A percentile compares a stretch with the other conserved stretches of the same genome.
Conservation (phyloP, 768 basidiomycete genomes). For the Candolleomyces efflorescens region DNA sequence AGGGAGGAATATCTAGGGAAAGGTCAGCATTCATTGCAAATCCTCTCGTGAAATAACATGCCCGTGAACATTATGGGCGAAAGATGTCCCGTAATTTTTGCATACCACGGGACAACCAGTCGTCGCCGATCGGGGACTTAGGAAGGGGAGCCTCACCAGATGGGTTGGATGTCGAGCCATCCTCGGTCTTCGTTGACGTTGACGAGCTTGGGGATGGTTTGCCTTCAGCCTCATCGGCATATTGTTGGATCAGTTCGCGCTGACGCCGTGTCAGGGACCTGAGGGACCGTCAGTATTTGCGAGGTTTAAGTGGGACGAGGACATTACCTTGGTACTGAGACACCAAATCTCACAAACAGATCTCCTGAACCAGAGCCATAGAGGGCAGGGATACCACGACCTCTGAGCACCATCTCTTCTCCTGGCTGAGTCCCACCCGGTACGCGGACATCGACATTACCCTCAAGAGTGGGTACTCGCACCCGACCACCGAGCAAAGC, state of each 20-base stretch:
- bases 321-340: constrained; percentile 81
- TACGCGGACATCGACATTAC: constrained; percentile 91
- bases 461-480: constrained; percentile 91
- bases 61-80: constrained; percentile 62
- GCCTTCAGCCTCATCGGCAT: constrained; percentile 92
- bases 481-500: constrained; percentile 93
- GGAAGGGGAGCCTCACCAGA: constrained; percentile 77
- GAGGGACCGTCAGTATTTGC: constrained; percentile 11
- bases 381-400: constrained; percentile 71
- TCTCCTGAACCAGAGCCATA: constrained; percentile 67
- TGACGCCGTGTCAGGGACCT: constrained; percentile 84
- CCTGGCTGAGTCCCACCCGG: constrained; percentile 94
- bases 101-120: constrained; percentile 70
- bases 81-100: constrained; percentile 64
- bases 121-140: constrained; percentile 52
- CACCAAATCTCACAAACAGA: constrained; percentile 82
- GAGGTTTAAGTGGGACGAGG: background rate
- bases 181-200: constrained; percentile 1
- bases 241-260: constrained; percentile 82
- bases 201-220: constrained; percentile 21
- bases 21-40: background rate
- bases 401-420: constrained; percentile 93
- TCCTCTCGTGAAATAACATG: constrained; percentile 26
- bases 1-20: background rate
- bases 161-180: constrained; percentile 16